Evolutionary conservation across 441 rosid genomes (phyloP).

Genomic region (Gossypium armourianum): DNA sequence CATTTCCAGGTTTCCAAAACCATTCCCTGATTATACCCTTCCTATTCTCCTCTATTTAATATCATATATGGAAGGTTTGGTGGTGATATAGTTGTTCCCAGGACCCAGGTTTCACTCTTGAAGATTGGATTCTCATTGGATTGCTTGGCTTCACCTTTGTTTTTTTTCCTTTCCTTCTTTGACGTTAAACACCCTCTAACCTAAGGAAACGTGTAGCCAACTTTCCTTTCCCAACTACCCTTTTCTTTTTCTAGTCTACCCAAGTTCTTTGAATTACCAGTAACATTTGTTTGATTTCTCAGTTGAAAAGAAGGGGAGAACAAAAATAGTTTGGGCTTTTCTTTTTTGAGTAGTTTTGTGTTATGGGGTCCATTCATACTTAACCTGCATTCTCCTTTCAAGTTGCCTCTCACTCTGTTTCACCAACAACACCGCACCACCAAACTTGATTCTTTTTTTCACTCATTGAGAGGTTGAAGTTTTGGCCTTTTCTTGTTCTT

Average conservation of each 20-base stretch:
- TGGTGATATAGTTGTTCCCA: background rate
- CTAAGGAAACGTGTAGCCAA: background rate
- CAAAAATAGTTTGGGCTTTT: background rate
- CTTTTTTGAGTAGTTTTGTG: constrained; percentile 4
- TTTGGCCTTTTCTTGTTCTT: background rate
- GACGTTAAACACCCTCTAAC: background rate
- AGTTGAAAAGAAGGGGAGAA: background rate
- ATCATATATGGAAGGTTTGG: background rate
- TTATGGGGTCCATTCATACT: constrained; percentile 20
- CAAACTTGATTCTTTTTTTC: constrained; percentile 12
- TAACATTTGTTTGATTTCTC: background rate
- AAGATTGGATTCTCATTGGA: background rate
- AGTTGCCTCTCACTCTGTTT: constrained; percentile 21
- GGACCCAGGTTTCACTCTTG: background rate
- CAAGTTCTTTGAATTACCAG: background rate
- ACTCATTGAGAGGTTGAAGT: background rate
- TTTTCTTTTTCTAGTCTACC: background rate
- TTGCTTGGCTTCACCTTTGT: background rate
- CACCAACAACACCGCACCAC: constrained; percentile 21
- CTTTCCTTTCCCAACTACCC: constrained; percentile 17
- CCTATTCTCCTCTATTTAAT: background rate
- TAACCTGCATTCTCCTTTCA: constrained; percentile 13
- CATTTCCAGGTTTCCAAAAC: background rate
- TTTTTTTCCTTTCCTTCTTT: background rate
- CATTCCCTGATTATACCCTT: background rate